Percentiles rank a stretch among this genome's conserved stretches.
Conservation (phyloP, 257 asterid species). For the Cruciata laevipes region DNA sequence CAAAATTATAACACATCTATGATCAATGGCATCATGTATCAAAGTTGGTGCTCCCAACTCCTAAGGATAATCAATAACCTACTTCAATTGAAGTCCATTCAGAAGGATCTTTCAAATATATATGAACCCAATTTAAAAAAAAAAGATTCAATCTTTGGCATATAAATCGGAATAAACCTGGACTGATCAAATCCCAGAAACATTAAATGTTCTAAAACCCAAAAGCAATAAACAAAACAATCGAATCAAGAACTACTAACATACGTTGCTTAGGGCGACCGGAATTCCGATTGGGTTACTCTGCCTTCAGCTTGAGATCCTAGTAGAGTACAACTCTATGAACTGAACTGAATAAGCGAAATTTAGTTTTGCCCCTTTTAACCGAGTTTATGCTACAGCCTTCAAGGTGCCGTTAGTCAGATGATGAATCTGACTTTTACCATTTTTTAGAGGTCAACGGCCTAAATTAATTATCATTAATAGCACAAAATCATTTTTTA, state of each 20-base stretch:
- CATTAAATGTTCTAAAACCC: background rate
- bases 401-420: background rate
- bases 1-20: background rate
- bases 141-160: background rate
- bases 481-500: background rate
- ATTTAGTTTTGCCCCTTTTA: background rate
- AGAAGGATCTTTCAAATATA: background rate
- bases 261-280: background rate
- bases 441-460: background rate
- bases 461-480: background rate
- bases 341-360: background rate
- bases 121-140: background rate
- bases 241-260: background rate
- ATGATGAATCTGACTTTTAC: background rate
- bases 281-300: background rate
- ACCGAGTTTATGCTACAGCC: no score
- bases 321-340: background rate
- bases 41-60: background rate
- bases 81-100: background rate
- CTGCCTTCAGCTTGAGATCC: conserved; percentile 1
- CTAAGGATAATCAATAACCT: background rate
- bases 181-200: background rate
- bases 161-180: background rate
- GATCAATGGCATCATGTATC: background rate
- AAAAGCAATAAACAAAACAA: background rate